A percentile compares a stretch with the other conserved stretches of the same genome.
Evolutionary conservation across 306 rosid species (phyloP).

Genomic region (Vicia sativa): DNA sequence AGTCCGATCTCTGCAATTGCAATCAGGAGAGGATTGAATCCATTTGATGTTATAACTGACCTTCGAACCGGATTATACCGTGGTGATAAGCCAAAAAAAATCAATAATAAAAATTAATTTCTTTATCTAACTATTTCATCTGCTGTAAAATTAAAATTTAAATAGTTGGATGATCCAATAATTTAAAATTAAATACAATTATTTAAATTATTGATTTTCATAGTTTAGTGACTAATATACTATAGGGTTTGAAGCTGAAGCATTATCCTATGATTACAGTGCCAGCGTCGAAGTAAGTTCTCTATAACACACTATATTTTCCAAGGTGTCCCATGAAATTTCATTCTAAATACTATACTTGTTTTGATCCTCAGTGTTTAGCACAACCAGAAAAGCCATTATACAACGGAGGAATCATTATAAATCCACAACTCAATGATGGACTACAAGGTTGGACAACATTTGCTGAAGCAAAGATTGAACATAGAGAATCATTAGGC

Average conservation of each 20-base stretch:
- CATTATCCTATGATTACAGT: constrained; percentile 61
- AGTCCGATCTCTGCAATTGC: no score
- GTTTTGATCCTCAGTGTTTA: constrained; percentile 55
- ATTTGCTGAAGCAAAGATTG: constrained; percentile 51
- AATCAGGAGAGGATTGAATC: no score
- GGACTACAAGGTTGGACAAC: constrained; percentile 66
- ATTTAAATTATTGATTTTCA: no score
- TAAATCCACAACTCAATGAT: constrained; percentile 66
- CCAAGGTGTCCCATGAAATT: background rate
- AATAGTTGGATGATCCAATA: no score
- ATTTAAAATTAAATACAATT: no score
- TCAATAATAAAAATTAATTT: no score
- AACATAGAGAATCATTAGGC: constrained; percentile 50
- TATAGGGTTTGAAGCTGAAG: constrained; percentile 52
- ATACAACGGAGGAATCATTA: constrained; percentile 75
- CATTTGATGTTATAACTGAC: no score
- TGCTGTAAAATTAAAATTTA: no score
- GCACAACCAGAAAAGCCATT: constrained; percentile 54
- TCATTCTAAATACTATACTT: background rate
- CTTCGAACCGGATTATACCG: no score
- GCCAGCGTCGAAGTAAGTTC: constrained; percentile 54
- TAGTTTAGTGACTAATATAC: background rate
- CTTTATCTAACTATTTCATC: no score
- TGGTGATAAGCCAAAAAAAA: no score
- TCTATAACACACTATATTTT: background rate